These are phyloP conservation scores for Verbena officinalis DNA, from an alignment of 257 asterid genomes.

Conservation along the genomic window DNA sequence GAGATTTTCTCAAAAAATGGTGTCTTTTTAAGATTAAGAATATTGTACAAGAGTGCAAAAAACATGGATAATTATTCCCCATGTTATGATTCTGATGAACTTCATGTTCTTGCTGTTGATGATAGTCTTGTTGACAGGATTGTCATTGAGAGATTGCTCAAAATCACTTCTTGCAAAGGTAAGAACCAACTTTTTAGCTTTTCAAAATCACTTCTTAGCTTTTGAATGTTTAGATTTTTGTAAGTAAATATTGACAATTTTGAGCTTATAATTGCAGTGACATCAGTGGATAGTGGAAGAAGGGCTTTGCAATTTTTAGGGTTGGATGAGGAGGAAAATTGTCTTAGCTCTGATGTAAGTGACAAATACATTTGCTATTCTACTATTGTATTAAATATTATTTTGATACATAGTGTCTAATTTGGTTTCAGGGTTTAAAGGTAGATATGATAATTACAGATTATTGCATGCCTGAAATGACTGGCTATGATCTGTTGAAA, in stretches of 20 bases:
- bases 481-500: conserved; percentile 82
- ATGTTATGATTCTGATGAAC: conserved; percentile 28
- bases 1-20: conserved; percentile 23
- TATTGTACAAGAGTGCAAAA: conserved; percentile 30
- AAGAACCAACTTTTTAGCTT: conserved; percentile 1
- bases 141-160: conserved; percentile 52
- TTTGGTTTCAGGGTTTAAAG: conserved; percentile 64
- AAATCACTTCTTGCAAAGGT: conserved; percentile 58
- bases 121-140: conserved; percentile 52
- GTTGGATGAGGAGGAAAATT: conserved; percentile 58
- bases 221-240: not conserved
- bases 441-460: conserved; percentile 92
- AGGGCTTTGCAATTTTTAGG: conserved; percentile 73
- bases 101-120: conserved; percentile 61
- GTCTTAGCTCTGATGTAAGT: conserved; percentile 55
- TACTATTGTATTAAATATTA: not conserved
- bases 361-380: not conserved
- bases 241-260: not conserved
- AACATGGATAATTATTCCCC: conserved; percentile 18
- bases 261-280: conserved; percentile 42
- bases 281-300: conserved; percentile 72
- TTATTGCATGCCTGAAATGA: conserved; percentile 98
- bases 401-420: conserved; percentile 8
- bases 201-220: not conserved
- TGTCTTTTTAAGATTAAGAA: conserved; percentile 34